Evolutionary conservation across 495 filamentous ascomycete genomes (phyloP), one percentile per base, ranked within the genome.

Genomic region (Daldinia vernicosa): DNA sequence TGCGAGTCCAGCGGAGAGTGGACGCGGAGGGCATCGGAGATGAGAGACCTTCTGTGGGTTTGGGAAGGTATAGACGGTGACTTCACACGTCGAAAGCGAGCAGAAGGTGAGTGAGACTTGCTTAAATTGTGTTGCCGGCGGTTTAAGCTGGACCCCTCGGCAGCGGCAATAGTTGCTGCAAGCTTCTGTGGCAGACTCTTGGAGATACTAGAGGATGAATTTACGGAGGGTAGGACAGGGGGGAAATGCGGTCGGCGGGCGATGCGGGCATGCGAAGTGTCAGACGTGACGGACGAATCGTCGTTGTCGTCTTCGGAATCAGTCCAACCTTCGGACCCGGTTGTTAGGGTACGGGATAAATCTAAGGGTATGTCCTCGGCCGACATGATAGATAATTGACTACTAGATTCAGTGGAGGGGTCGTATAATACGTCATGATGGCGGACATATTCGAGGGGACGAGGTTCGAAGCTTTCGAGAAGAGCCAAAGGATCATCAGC

Each of bases 371-470:
- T 73, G 37, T 74, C 70, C 65, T 72, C 75, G 65, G 53, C 45
- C 58, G 72, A 62, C 75, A 77, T 77, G 59, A 66, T 68, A 53
- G 71, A 74, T 60, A 57, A 45, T 63, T 59, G 66, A 60, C 67
- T 59, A 61, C 67, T 74, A 39, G 67, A 66, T 47, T 69, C 66
- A 56, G 61, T 51, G 12, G 65, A 62, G 24, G 14, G 61, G 19
- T 57, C 55, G 70, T 73, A 55, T 63, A 73, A 55, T 63, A 73
- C 55, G 61, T 66, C 70, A 73, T 73, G 65, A 53, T 73, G 70
- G 63, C 57, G 62, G 70, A 40, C 60, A 69, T 65, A 32, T 54
- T 73, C 65, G 35, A 58, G 43, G 27, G 50, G 55, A 52, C 35
- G 53, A 45, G 61, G 32, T 28, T 24, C 32, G 60, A 69, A 69